Evolutionary conservation across 495 filamentous ascomycete species (phyloP).

Genomic region (Hypoxylon rickii): DNA sequence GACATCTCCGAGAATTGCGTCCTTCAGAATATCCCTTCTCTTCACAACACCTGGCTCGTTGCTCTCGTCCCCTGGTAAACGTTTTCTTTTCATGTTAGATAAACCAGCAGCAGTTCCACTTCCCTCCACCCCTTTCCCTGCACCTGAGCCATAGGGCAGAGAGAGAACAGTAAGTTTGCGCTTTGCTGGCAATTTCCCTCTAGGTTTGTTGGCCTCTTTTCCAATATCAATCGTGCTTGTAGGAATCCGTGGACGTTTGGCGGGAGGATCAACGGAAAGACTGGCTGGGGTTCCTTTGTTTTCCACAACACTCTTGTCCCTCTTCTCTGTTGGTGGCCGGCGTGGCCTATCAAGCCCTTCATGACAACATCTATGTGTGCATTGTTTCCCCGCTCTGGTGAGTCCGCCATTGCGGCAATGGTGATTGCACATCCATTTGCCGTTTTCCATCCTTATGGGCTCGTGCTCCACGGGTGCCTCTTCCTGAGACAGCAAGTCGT

Average conservation of each 20-base stretch:
- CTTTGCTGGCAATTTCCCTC: neutral
- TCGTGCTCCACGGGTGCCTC: conserved; percentile 20
- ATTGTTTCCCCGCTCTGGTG: conserved; percentile 56
- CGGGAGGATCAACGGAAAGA: neutral
- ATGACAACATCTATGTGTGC: conserved; percentile 79
- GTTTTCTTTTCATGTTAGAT: conserved; percentile 23
- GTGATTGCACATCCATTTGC: conserved; percentile 89
- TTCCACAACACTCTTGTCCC: conserved; percentile 15
- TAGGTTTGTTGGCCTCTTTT: neutral
- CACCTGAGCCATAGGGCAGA: neutral
- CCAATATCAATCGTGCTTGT: neutral
- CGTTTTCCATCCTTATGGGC: conserved; percentile 69
- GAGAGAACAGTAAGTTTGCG: neutral
- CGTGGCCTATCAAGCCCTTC: conserved; percentile 82
- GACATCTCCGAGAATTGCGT: conserved; percentile 27
- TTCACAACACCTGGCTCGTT: neutral
- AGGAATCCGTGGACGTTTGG: neutral
- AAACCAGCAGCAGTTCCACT: neutral
- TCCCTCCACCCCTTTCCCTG: conserved; percentile 1
- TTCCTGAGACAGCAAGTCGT: conserved; percentile 20
- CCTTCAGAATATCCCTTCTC: neutral
- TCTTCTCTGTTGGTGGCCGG: conserved; percentile 55
- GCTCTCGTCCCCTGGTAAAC: neutral
- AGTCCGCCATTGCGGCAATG: conserved; percentile 70
- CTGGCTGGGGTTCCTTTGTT: neutral